These are phyloP conservation scores for Cladosporium oxysporum DNA, from an alignment of 2,329 filamentous ascomycete genomes.

Conservation along the genomic window DNA sequence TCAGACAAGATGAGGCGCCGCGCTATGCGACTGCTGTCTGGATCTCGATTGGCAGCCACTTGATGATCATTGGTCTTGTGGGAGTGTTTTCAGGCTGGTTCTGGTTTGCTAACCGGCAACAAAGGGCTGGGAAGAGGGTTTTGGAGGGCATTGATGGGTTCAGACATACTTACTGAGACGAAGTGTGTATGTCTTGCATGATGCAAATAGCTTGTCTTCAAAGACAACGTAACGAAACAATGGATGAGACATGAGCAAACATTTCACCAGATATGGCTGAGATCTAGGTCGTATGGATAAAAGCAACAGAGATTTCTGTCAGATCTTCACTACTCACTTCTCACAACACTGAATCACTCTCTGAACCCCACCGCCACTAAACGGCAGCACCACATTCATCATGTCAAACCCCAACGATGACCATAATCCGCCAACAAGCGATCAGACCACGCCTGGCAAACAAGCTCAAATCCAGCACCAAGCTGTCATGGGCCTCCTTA, in stretches of 20 bases:
- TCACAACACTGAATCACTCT: background rate
- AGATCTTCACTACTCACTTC: background rate
- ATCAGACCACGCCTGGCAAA: background rate
- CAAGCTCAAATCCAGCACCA: background rate
- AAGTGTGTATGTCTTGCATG: background rate
- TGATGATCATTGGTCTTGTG: slow-evolving; percentile 33
- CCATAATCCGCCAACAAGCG: background rate
- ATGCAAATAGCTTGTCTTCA: background rate
- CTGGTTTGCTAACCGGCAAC: slow-evolving; percentile 31
- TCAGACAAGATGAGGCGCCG: slow-evolving; percentile 62
- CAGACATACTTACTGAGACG: slow-evolving; percentile 45
- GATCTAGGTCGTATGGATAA: background rate
- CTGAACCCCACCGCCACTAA: background rate
- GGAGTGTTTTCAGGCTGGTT: slow-evolving; percentile 33
- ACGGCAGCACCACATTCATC: background rate
- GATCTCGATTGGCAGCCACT: slow-evolving; percentile 59
- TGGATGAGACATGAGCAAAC: background rate
- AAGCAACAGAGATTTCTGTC: background rate
- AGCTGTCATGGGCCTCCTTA: background rate
- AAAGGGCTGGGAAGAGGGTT: slow-evolving; percentile 30
- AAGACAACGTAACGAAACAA: background rate
- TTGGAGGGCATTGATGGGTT: slow-evolving; percentile 44
- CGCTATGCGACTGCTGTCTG: slow-evolving; percentile 66
- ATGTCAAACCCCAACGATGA: background rate
- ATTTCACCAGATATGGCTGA: background rate